Evolutionary conservation across 345 rosid genomes (phyloP).

Genomic region (Trapa bicornis): DNA sequence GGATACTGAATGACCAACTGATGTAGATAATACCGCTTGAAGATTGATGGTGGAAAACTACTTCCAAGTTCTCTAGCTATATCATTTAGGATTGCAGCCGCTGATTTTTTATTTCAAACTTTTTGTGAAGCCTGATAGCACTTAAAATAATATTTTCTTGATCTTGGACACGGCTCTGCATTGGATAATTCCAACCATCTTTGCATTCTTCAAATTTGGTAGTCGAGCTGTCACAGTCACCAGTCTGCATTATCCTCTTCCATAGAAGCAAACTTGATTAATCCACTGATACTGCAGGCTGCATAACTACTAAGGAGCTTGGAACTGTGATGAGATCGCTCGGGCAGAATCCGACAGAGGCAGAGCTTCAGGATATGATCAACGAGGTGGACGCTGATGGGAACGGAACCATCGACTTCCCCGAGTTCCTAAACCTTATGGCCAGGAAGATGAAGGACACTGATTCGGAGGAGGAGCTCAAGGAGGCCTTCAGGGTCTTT

Average conservation of each 20-base stretch:
- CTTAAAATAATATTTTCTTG: not conserved
- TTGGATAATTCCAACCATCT: not conserved
- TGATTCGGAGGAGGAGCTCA: conserved; percentile 78
- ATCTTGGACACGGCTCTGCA: not conserved
- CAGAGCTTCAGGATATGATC: conserved; percentile 84
- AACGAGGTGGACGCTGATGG: conserved; percentile 82
- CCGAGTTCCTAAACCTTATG: conserved; percentile 73
- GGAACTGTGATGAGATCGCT: conserved; percentile 79
- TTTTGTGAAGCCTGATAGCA: not conserved
- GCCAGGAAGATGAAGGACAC: conserved; percentile 83
- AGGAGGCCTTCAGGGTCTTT: conserved; percentile 71
- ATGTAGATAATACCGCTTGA: too few species aligned
- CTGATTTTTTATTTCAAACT: not conserved
- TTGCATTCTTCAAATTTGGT: not conserved
- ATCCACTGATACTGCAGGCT: conserved; percentile 26
- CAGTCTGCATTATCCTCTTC: too few species aligned
- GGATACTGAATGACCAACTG: too few species aligned
- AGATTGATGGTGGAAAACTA: too few species aligned
- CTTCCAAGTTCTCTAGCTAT: too few species aligned
- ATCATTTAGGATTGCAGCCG: not conserved
- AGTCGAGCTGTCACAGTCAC: not conserved
- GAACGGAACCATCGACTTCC: conserved; percentile 73
- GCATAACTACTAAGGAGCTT: conserved; percentile 81
- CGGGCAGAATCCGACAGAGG: conserved; percentile 77
- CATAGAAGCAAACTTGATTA: too few species aligned